These are phyloP conservation scores for Aegle marmelos DNA, from an alignment of 345 rosid species.

Conservation along the genomic window DNA sequence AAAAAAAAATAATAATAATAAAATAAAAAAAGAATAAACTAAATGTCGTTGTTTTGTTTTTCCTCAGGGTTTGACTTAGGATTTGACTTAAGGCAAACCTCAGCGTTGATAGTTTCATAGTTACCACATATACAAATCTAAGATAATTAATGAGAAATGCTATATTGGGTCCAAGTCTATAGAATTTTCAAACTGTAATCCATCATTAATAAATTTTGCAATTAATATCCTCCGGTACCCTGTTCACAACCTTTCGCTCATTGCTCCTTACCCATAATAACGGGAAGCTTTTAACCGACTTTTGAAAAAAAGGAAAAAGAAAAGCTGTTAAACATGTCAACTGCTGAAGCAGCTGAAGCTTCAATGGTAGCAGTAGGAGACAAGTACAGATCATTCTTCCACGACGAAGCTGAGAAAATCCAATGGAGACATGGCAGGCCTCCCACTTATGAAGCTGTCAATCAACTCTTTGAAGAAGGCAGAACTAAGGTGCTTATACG, in stretches of 20 bases:
- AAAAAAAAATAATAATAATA: too few species aligned
- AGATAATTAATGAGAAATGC: not conserved
- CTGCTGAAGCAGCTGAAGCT: slow-evolving; percentile 19
- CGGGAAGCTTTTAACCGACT: too few species aligned
- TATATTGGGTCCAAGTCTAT: not conserved
- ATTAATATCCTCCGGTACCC: not conserved
- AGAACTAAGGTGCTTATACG: slow-evolving; percentile 44
- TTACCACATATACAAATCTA: not conserved
- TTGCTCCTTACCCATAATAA: not conserved
- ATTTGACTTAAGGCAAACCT: too few species aligned
- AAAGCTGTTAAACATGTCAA: slow-evolving; percentile 6
- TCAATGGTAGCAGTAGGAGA: slow-evolving; percentile 24
- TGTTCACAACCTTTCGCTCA: not conserved
- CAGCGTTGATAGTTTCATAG: too few species aligned
- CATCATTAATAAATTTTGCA: not conserved
- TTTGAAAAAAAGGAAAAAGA: too few species aligned
- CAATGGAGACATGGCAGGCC: slow-evolving; percentile 68
- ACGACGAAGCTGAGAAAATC: slow-evolving; percentile 33
- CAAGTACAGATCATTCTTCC: slow-evolving; percentile 60
- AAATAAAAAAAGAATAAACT: too few species aligned
- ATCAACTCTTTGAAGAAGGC: slow-evolving; percentile 69
- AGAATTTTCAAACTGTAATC: not conserved
- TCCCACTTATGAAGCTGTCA: slow-evolving; percentile 49
- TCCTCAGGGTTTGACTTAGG: too few species aligned
- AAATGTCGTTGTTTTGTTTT: too few species aligned